Evolutionary conservation across 164 flowering plant species (phyloP).

Genomic region (Macadamia integrifolia): DNA sequence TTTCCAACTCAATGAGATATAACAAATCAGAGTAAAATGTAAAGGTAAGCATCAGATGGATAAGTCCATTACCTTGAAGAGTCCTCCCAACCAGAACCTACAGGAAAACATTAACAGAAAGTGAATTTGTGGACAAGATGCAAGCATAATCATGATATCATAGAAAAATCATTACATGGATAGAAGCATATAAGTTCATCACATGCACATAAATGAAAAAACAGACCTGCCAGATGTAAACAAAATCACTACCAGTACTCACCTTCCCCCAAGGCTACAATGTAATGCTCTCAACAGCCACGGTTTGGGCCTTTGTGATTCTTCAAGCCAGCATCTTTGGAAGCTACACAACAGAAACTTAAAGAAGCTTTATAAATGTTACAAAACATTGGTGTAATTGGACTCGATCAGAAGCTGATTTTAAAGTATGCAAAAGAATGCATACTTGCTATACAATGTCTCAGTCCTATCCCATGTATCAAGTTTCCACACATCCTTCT

Average conservation of each 20-base stretch:
- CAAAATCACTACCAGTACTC: slow-evolving; percentile 6
- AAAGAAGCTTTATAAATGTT: neutral
- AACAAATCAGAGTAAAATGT: too few relatives aligned
- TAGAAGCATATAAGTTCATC: neutral
- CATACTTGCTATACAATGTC: slow-evolving; percentile 61
- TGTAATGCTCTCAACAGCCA: slow-evolving; percentile 91
- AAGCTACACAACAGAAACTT: slow-evolving; percentile 42
- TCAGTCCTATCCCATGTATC: slow-evolving; percentile 93
- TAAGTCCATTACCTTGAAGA: slow-evolving; percentile 69
- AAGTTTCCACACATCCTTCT: slow-evolving; percentile 94
- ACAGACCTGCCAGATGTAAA: neutral
- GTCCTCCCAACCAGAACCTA: slow-evolving; percentile 97
- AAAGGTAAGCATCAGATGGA: too few relatives aligned
- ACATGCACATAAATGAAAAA: too few relatives aligned
- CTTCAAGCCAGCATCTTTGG: slow-evolving; percentile 81
- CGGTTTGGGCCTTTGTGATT: slow-evolving; percentile 64
- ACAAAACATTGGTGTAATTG: neutral
- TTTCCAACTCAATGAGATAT: too few relatives aligned
- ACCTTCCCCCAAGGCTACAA: slow-evolving; percentile 87
- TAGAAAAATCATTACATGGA: slow-evolving; percentile 2
- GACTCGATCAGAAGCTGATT: neutral
- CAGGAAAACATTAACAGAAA: slow-evolving; percentile 12
- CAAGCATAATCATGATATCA: too few relatives aligned
- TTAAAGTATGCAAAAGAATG: slow-evolving; percentile 11
- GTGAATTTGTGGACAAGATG: too few relatives aligned